These are phyloP conservation scores for Eucalyptus dawsonii DNA, from an alignment of 345 rosid genomes.

Conservation along the genomic window DNA sequence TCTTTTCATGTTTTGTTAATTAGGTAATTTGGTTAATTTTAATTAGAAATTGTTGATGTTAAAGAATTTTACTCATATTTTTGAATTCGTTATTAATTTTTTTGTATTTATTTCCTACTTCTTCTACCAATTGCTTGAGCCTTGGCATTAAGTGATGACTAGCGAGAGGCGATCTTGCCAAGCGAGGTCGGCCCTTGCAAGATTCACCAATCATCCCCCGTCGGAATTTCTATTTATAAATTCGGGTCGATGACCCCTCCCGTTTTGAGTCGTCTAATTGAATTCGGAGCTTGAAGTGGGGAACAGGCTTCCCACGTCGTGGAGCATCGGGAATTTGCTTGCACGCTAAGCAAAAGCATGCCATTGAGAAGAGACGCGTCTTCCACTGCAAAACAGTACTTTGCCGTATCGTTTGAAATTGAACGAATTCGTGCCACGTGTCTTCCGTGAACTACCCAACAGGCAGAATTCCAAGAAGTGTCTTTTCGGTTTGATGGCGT, in stretches of 20 bases:
- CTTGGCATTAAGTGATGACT: no score
- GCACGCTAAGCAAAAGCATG: not conserved
- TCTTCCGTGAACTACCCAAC: not conserved
- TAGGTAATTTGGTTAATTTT: no score
- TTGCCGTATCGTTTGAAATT: not conserved
- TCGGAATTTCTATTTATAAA: no score
- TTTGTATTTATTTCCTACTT: no score
- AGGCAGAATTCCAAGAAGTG: not conserved
- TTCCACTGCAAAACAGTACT: not conserved
- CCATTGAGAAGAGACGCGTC: not conserved
- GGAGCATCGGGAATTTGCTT: not conserved
- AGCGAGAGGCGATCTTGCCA: no score
- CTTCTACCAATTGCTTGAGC: no score
- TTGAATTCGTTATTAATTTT: no score
- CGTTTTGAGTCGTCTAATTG: not conserved
- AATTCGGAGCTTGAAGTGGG: not conserved
- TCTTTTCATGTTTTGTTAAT: no score
- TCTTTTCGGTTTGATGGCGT: not conserved
- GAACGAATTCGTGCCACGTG: not conserved
- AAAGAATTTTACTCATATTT: no score
- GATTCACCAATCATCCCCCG: no score
- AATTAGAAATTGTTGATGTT: accelerated
- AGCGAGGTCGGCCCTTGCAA: no score
- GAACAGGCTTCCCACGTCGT: not conserved
- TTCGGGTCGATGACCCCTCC: not conserved